A percentile compares a stretch with the other conserved stretches of the same genome.
These are phyloP conservation scores for Coemansia sp. DNA, from an alignment of 192 early-diverging fungal genomes.

Conservation along the genomic window DNA sequence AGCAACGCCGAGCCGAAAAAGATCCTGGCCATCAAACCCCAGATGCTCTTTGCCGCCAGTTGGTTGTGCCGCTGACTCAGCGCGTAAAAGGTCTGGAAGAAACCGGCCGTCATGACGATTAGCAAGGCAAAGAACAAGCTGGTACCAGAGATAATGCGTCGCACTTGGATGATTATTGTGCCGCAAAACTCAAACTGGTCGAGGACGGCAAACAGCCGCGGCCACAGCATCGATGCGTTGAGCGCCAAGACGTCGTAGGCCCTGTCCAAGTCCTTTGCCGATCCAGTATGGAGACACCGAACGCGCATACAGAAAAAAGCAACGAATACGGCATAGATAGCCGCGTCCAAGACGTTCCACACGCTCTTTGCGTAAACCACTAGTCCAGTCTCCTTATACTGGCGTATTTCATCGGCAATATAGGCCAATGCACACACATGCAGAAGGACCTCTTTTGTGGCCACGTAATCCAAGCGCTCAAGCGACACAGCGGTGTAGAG, in stretches of 20 bases:
- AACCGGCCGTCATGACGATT: conserved; percentile 34
- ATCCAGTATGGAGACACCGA: conserved; percentile 28
- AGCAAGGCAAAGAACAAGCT: conserved; percentile 41
- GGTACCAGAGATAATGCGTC: conserved; percentile 30
- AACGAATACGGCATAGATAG: conserved; percentile 27
- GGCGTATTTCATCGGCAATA: conserved; percentile 43
- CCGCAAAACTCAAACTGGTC: conserved; percentile 47
- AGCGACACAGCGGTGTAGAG: conserved; percentile 33
- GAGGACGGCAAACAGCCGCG: conserved; percentile 32
- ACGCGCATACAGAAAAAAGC: conserved; percentile 31
- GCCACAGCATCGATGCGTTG: conserved; percentile 44
- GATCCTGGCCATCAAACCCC: conserved; percentile 38
- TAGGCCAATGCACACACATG: conserved; percentile 28
- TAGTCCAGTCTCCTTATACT: conserved; percentile 31
- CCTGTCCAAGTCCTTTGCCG: conserved; percentile 27
- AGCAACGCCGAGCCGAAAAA: conserved; percentile 39
- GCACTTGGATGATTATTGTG: conserved; percentile 41
- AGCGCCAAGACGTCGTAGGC: conserved; percentile 39
- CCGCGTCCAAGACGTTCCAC: conserved; percentile 35
- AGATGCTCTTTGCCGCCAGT: conserved; percentile 17
- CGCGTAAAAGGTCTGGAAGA: conserved; percentile 43
- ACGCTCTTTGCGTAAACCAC: conserved; percentile 38
- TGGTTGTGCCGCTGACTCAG: conserved; percentile 36
- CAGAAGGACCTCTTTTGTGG: conserved; percentile 16
- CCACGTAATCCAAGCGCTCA: conserved; percentile 10